Percentiles rank a stretch among this genome's conserved stretches.
Conservation (phyloP, 768 basidiomycete genomes). For the Boletus rubescentipes region DNA sequence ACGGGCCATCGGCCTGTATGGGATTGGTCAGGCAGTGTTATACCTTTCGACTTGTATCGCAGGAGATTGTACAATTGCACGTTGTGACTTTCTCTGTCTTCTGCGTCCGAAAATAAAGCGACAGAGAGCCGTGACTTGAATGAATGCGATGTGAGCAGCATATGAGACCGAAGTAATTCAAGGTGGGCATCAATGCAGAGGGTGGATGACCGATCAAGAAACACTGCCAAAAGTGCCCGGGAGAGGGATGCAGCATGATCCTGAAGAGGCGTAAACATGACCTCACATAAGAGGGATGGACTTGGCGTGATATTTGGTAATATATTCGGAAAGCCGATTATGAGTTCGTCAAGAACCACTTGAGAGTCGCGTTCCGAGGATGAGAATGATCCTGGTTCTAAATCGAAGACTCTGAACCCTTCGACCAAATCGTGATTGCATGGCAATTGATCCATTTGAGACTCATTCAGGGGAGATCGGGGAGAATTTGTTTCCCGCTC, state of each 20-base stretch:
- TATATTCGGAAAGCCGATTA: conserved; percentile 53
- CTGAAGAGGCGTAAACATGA: conserved; percentile 61
- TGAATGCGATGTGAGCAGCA: conserved; percentile 67
- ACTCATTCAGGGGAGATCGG: background rate
- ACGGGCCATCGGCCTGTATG: conserved; percentile 51
- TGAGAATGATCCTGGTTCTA: conserved; percentile 55
- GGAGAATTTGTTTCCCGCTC: background rate
- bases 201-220: conserved; percentile 61
- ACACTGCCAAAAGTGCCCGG: conserved; percentile 59
- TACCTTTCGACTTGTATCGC: conserved; percentile 18
- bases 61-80: conserved; percentile 23
- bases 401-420: conserved; percentile 58
- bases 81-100: conserved; percentile 43
- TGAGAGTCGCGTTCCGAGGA: conserved; percentile 20
- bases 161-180: conserved; percentile 67
- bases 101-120: conserved; percentile 78
- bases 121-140: conserved; percentile 69
- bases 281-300: conserved; percentile 56
- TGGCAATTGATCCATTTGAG: background rate
- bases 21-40: conserved; percentile 21
- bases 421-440: conserved; percentile 37
- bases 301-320: conserved; percentile 68
- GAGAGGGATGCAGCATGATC: conserved; percentile 65
- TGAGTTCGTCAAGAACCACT: conserved; percentile 44
- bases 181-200: conserved; percentile 72